Conservation (phyloP, 1,284 basidiomycete genomes). For the Athelia psychrophila region DNA sequence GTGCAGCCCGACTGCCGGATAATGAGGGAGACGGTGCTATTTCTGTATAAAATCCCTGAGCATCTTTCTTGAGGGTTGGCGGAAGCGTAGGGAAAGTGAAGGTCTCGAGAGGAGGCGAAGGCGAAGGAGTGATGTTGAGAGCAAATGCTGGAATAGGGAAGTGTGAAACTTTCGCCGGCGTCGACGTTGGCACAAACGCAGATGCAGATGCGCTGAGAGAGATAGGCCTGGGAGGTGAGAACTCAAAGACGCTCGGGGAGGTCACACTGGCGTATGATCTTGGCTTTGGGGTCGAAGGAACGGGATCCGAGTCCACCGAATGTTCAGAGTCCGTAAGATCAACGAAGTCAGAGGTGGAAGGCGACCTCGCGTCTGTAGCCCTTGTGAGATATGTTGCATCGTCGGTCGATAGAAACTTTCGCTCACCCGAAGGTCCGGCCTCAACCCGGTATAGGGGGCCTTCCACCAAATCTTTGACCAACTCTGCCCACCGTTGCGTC, state of each 20-base stretch:
- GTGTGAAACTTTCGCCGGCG: conserved; percentile 8
- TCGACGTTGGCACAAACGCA: conserved; percentile 24
- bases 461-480: background rate
- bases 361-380: background rate
- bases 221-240: conserved; percentile 26
- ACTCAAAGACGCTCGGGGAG: conserved; percentile 6
- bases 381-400: background rate
- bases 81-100: conserved; percentile 17
- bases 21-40: conserved; percentile 13
- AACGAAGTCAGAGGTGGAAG: background rate
- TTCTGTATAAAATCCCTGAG: conserved; percentile 29
- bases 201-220: conserved; percentile 26
- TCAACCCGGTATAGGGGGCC: background rate
- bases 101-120: conserved; percentile 21
- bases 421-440: background rate
- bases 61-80: conserved; percentile 24
- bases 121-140: conserved; percentile 14
- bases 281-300: conserved; percentile 22
- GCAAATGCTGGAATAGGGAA: conserved; percentile 12
- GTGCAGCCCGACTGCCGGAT: conserved; percentile 12
- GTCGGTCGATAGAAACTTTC: background rate
- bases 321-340: conserved; percentile 24
- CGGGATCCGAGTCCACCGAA: conserved; percentile 24
- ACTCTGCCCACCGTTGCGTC: background rate
- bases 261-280: conserved; percentile 23